phyloP scores from a whole-genome alignment of 495 filamentous ascomycete genomes.

The Chlorociboria aeruginascens region DNA sequence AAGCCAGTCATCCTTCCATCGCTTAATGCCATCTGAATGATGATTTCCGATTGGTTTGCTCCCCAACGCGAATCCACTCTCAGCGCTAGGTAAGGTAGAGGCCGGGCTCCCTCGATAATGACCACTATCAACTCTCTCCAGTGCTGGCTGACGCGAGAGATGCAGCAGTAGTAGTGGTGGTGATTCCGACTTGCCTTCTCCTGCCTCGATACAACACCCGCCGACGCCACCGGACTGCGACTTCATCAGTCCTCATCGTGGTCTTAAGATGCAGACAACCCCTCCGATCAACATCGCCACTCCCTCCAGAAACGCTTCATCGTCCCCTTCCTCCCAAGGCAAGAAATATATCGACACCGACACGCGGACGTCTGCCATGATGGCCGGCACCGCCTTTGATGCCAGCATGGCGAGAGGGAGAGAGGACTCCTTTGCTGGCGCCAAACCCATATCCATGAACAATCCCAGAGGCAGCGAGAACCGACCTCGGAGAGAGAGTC shows the following conservation, averaged over 20 bases:
- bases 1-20: no score
- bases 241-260: background rate
- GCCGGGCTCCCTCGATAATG: no score
- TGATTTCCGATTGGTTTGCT: no score
- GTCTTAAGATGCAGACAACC: conserved; percentile 15
- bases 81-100: no score
- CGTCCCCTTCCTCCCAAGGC: conserved; percentile 43
- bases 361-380: conserved; percentile 32
- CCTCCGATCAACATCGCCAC: conserved; percentile 55
- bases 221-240: conserved; percentile 9
- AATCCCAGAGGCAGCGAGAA: conserved; percentile 54
- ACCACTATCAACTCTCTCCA: background rate
- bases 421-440: conserved; percentile 69
- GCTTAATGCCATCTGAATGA: no score
- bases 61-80: no score
- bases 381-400: conserved; percentile 46
- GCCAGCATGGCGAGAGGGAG: conserved; percentile 36
- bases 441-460: conserved; percentile 75
- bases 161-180: no score
- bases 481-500: conserved; percentile 64
- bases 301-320: conserved; percentile 42
- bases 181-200: conserved; percentile 8
- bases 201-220: conserved; percentile 5
- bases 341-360: conserved; percentile 36
- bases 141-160: background rate